Conservation (phyloP, 768 basidiomycete genomes). For the Imleria badia region DNA sequence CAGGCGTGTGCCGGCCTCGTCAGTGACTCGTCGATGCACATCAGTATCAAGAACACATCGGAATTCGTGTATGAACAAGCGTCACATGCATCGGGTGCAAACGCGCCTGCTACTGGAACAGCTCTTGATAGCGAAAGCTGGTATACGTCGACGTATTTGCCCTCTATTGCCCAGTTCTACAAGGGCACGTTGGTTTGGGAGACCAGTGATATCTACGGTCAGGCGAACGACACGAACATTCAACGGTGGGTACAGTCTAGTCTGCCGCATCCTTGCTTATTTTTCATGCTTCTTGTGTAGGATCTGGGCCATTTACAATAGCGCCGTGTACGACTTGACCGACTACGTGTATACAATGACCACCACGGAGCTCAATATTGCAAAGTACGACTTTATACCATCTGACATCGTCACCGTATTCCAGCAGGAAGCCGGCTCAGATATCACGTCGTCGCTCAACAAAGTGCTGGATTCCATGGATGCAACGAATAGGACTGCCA, state of each 20-base stretch:
- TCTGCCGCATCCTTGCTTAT: conserved; percentile 8
- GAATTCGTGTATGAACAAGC: conserved; percentile 41
- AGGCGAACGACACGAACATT: conserved; percentile 38
- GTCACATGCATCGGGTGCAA: conserved; percentile 56
- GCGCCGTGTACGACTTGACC: conserved; percentile 58
- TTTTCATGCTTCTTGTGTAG: conserved; percentile 28
- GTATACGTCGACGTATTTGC: conserved; percentile 57
- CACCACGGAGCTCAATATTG: conserved; percentile 40
- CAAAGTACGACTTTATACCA: conserved; percentile 55
- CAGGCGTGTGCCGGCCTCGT: conserved; percentile 63
- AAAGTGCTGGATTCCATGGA: conserved; percentile 44
- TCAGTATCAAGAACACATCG: conserved; percentile 49
- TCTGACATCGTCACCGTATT: conserved; percentile 49
- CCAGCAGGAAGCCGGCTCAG: conserved; percentile 57
- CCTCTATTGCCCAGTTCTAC: conserved; percentile 53
- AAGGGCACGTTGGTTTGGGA: conserved; percentile 62
- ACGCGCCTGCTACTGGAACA: conserved; percentile 37
- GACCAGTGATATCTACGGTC: conserved; percentile 35
- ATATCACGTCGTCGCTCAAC: conserved; percentile 54
- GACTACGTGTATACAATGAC: conserved; percentile 64
- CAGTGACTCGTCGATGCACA: conserved; percentile 39
- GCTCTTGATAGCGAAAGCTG: conserved; percentile 43
- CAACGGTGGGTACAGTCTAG: conserved; percentile 24
- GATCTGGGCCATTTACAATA: conserved; percentile 61
- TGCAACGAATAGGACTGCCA: conserved; percentile 35